Base-by-base conservation (phyloP, 2,329 filamentous ascomycete genomes). In the Ophiocordyceps sinensis region DNA sequence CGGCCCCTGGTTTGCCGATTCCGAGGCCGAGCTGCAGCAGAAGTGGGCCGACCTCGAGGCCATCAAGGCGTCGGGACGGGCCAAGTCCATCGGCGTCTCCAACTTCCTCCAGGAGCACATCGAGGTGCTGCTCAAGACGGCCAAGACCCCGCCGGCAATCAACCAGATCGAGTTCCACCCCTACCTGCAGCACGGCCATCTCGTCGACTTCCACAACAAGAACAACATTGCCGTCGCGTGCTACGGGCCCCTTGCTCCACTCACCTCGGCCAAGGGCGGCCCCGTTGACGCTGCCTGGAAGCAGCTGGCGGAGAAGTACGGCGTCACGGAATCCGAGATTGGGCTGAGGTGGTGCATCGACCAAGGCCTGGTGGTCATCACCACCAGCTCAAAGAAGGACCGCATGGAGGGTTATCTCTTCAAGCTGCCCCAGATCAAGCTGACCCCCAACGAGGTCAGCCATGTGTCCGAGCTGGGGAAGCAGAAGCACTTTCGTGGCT, bases 101-200 rank as follows among this genome's bases (percentile, higher is more conserved):
- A 91, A 89, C 64, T 89, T 82, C 53, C 52, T 73, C 28, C 62
- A 68, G 49, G 53, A 62, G 36, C 64, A 82, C 48, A 59, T 82
- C 17, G 70, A 79, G 54, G 53, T 62, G 3, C 54, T 79, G 35
- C 62, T 80, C 2, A 56, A 70, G 54, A 75, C 76, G 5, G 77
- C 78, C 39, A 72, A 70, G 49, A 57, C 82, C 45, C 55, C 65
- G 3, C 85, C 85, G 1, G 77, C 74, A 7, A 72, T 83, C 46
- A 88, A 89, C 64, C 84, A 91, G 67, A 82, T 89, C 53, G 84
- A 89, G 64, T 79, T 75, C 53, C 82, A 91, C 60, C 82, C 84
- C 0, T 85, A 85, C 56, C 66, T 83, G 40, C 79, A 82, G 59
- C 79, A 82, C 55, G 67, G 66, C 6, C 64, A 68, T 43, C 63